These are phyloP conservation scores for Cenococcum geophilum DNA, from an alignment of 495 filamentous ascomycete genomes.

Conservation along the genomic window DNA sequence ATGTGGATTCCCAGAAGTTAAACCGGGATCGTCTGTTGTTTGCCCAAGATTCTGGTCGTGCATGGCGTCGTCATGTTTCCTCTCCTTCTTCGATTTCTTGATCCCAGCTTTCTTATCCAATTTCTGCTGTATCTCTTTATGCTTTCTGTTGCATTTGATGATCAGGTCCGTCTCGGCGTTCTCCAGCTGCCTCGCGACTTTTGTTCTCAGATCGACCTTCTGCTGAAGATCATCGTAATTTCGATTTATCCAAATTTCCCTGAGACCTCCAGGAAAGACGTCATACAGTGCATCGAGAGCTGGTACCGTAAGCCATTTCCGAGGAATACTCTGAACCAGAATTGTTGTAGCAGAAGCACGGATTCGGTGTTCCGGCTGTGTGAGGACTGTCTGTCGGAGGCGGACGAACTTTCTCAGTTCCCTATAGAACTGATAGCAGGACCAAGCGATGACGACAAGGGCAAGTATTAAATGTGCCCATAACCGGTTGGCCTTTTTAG, in stretches of 20 bases:
- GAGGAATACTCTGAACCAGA: slow-evolving; percentile 80
- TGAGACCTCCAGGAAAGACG: slow-evolving; percentile 91
- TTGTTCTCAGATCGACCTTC: slow-evolving; percentile 72
- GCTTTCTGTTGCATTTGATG: slow-evolving; percentile 65
- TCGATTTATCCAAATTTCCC: slow-evolving; percentile 95
- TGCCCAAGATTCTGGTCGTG: slow-evolving; percentile 49
- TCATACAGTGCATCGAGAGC: slow-evolving; percentile 83
- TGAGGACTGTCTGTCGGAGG: slow-evolving; percentile 86
- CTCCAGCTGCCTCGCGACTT: slow-evolving; percentile 68
- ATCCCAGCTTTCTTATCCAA: slow-evolving; percentile 52
- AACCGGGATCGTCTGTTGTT: slow-evolving; percentile 61
- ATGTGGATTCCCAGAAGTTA: slow-evolving; percentile 80
- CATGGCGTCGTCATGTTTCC: slow-evolving; percentile 29
- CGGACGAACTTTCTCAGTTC: slow-evolving; percentile 90
- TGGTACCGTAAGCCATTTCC: slow-evolving; percentile 77
- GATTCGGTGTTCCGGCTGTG: slow-evolving; percentile 89
- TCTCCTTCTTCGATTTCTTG: slow-evolving; percentile 49
- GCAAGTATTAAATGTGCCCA: slow-evolving; percentile 88
- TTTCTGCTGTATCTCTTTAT: slow-evolving; percentile 58
- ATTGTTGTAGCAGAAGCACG: slow-evolving; percentile 96
- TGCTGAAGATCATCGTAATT: slow-evolving; percentile 81
- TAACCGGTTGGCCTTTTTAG: slow-evolving; percentile 60
- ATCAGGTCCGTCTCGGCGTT: slow-evolving; percentile 80
- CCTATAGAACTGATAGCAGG: slow-evolving; percentile 80
- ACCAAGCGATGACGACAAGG: slow-evolving; percentile 70